Percentiles rank a stretch among this genome's conserved stretches.
Evolutionary conservation across 2,329 filamentous ascomycete genomes (phyloP).

Genomic region (Fusarium buharicum): DNA sequence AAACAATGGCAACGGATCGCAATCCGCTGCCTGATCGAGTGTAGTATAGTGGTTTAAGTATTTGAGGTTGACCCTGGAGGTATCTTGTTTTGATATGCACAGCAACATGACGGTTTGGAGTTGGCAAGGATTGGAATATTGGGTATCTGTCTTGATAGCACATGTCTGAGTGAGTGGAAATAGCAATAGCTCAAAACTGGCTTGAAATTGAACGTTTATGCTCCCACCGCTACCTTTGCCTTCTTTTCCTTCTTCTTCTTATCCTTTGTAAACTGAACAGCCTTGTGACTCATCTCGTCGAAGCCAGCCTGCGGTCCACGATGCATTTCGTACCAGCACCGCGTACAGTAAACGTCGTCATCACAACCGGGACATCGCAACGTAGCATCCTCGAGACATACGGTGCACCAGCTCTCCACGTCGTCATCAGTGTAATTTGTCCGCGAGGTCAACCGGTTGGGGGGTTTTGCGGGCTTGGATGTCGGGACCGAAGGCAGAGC

Average conservation of each 20-base stretch:
- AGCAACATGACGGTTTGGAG: constrained; percentile 21
- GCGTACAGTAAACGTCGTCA: constrained; percentile 76
- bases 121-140: constrained; percentile 15
- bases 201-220: constrained; percentile 40
- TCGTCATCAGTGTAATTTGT: constrained; percentile 73
- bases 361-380: constrained; percentile 79
- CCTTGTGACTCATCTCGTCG: constrained; percentile 76
- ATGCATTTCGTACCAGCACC: constrained; percentile 87
- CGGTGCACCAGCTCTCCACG: constrained; percentile 80
- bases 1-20: constrained; percentile 35
- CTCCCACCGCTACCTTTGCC: constrained; percentile 52
- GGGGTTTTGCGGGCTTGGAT: constrained; percentile 56
- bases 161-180: not conserved
- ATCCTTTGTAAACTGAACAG: constrained; percentile 65
- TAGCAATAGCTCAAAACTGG: constrained; percentile 20
- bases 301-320: constrained; percentile 73
- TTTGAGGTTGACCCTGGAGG: constrained; percentile 10
- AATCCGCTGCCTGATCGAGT: constrained; percentile 28
- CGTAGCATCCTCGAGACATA: constrained; percentile 82
- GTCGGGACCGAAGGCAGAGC: constrained; percentile 62
- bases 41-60: not conserved
- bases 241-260: constrained; percentile 50
- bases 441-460: constrained; percentile 53
- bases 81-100: constrained; percentile 9
- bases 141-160: constrained; percentile 32